These are phyloP conservation scores for Hymenoscyphus salicellus DNA, from an alignment of 2,329 filamentous ascomycete genomes.

Conservation along the genomic window DNA sequence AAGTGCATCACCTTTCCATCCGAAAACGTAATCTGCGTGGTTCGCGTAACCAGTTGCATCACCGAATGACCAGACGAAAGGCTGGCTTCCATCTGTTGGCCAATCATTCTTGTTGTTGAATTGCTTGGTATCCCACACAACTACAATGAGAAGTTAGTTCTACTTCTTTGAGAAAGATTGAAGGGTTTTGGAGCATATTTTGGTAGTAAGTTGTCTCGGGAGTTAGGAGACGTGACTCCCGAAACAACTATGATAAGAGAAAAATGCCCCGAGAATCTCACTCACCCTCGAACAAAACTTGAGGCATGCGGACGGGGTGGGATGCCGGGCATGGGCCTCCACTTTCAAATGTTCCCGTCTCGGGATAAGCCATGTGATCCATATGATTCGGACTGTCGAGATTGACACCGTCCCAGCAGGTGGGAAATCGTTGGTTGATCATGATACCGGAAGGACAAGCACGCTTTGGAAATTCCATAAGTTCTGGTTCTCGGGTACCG, in stretches of 20 bases:
- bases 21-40: conserved; percentile 53
- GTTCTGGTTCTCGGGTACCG: conserved; percentile 41
- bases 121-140: conserved; percentile 46
- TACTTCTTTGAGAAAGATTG: no score
- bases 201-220: no score
- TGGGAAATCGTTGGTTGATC: conserved; percentile 35
- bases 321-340: conserved; percentile 26
- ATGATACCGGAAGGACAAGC: conserved; percentile 36
- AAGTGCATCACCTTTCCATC: conserved; percentile 48
- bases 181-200: no score
- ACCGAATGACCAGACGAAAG: conserved; percentile 43
- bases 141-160: conserved; percentile 1
- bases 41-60: conserved; percentile 47
- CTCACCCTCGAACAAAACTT: conserved; percentile 45
- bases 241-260: no score
- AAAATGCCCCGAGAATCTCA: no score
- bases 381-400: conserved; percentile 17
- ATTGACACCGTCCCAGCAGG: conserved; percentile 16
- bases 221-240: no score
- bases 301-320: conserved; percentile 47
- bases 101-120: conserved; percentile 42
- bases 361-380: conserved; percentile 31
- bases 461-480: conserved; percentile 38
- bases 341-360: conserved; percentile 24
- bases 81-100: conserved; percentile 45